Conservation (phyloP, 306 rosid species). For the Bauhinia variegata region DNA sequence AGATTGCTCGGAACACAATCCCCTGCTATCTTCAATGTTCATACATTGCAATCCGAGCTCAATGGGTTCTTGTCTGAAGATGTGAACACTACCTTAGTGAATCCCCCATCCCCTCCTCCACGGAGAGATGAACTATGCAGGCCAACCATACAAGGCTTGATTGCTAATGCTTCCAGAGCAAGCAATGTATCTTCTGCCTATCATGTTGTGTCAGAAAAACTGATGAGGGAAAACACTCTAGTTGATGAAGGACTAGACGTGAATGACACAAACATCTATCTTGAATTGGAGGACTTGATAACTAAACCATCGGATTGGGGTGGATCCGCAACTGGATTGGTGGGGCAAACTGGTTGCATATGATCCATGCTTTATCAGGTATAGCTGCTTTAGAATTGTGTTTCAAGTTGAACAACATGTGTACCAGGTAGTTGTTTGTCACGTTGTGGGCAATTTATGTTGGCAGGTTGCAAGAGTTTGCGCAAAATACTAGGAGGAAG, state of each 20-base stretch:
- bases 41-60: conserved; percentile 46
- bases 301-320: conserved; percentile 68
- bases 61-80: conserved; percentile 43
- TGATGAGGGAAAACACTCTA: conserved; percentile 42
- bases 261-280: conserved; percentile 67
- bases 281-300: conserved; percentile 81
- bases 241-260: conserved; percentile 56
- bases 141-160: conserved; percentile 36
- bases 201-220: conserved; percentile 55
- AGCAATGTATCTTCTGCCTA: conserved; percentile 46
- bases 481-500: too few relatives aligned
- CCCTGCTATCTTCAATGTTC: conserved; percentile 38
- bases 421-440: neutral
- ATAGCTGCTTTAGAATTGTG: neutral
- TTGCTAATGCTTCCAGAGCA: conserved; percentile 13
- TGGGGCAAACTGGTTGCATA: conserved; percentile 62
- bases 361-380: conserved; percentile 41
- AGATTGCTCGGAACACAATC: conserved; percentile 50
- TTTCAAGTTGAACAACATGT: neutral
- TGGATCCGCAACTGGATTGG: conserved; percentile 56
- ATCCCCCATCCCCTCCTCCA: conserved; percentile 29
- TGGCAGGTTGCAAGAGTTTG: too few relatives aligned
- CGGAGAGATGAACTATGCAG: conserved; percentile 39
- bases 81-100: conserved; percentile 20
- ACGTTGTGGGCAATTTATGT: neutral